phyloP scores from a whole-genome alignment of 192 early-diverging fungal genomes.

The Linnemannia elongata region DNA sequence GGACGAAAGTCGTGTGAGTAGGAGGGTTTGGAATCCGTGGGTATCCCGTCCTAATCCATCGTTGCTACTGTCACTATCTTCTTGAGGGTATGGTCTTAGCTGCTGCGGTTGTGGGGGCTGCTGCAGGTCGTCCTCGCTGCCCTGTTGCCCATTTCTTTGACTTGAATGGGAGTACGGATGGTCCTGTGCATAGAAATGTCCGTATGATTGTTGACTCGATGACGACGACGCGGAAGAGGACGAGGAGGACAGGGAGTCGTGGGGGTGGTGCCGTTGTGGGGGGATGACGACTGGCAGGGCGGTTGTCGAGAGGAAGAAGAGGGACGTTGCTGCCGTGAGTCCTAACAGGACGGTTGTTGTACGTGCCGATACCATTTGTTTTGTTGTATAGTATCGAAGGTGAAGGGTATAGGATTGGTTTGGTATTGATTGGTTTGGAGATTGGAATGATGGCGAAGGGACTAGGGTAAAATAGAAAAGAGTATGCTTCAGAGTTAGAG shows the following conservation, averaged over 20 bases:
- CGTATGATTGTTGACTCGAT: neutral
- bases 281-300: constrained; percentile 21
- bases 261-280: neutral
- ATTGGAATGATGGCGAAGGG: neutral
- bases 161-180: neutral
- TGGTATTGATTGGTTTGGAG: neutral
- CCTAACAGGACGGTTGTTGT: constrained; percentile 16
- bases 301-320: constrained; percentile 20
- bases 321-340: constrained; percentile 27
- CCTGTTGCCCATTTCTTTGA: neutral
- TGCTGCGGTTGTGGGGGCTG: neutral
- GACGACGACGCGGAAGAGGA: neutral
- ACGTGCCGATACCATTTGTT: constrained; percentile 1
- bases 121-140: neutral
- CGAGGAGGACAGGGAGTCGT: neutral
- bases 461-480: neutral
- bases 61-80: neutral
- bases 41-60: neutral
- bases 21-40: neutral
- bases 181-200: neutral
- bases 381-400: neutral
- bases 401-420: neutral
- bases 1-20: constrained; percentile 10
- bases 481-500: neutral
- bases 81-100: neutral